These are phyloP conservation scores for Amanita rimosa DNA, from an alignment of 768 basidiomycete species.

Conservation along the genomic window DNA sequence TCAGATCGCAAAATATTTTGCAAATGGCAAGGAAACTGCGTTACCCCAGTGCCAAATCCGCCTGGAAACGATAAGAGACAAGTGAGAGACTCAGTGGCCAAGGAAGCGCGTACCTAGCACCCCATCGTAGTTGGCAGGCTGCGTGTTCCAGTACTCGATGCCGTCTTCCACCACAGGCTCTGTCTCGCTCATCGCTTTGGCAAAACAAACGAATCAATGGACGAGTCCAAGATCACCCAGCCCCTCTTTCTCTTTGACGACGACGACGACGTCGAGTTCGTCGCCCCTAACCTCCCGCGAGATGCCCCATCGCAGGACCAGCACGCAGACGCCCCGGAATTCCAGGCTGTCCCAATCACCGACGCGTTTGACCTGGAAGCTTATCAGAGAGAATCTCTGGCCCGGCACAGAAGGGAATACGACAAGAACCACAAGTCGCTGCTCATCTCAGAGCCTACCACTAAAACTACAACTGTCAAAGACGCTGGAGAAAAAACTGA, in stretches of 20 bases:
- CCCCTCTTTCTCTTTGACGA: constrained; percentile 42
- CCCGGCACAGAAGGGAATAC: constrained; percentile 42
- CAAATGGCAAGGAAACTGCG: constrained; percentile 13
- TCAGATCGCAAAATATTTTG: constrained; percentile 7
- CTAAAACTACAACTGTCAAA: background rate
- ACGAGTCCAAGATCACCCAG: constrained; percentile 45
- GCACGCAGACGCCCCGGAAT: constrained; percentile 15
- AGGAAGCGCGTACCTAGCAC: constrained; percentile 51
- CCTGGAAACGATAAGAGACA: constrained; percentile 13
- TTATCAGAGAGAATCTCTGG: constrained; percentile 17
- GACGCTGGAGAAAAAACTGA: constrained; percentile 9
- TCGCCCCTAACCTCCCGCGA: constrained; percentile 18
- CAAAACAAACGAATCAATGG: constrained; percentile 26
- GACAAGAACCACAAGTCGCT: constrained; percentile 22
- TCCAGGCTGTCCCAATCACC: background rate
- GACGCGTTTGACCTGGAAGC: constrained; percentile 3
- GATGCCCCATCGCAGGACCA: constrained; percentile 12
- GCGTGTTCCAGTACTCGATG: constrained; percentile 76
- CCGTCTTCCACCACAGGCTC: constrained; percentile 62
- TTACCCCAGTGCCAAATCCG: constrained; percentile 42
- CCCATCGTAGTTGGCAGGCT: constrained; percentile 76
- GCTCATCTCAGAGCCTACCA: constrained; percentile 32
- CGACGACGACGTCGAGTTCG: constrained; percentile 41
- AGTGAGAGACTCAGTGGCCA: constrained; percentile 5
- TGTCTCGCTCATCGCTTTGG: constrained; percentile 4